Evolutionary conservation across 2,329 filamentous ascomycete genomes (phyloP), one percentile per base, ranked within the genome.

Genomic region (Clarireedia paspali): DNA sequence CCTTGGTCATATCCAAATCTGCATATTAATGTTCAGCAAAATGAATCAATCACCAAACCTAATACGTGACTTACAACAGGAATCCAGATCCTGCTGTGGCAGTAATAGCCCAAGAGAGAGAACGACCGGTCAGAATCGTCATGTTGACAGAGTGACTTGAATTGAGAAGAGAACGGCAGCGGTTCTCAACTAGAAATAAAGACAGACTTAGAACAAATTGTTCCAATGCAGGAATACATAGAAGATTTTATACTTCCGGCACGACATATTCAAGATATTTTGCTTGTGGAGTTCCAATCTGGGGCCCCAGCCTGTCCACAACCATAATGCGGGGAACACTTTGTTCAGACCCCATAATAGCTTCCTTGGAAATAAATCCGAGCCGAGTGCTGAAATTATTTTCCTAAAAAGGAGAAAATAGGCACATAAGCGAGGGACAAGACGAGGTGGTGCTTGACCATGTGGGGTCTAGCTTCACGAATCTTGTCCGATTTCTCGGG

Each of bases 1-100:
- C 74, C 75, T 49, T 74, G 75, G 57, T 78, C 75, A 65, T 77
- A 77, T 20, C 75, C 75, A 49, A 77, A 75, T 2, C 74, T 64
- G 30, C 30, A 9, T 12, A 34, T 34, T 34, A 12, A 34, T 34
- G 10, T 14, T 12, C 30, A 34, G 30, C 5, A 4, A 4, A 34
- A 12, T 9, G 30, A 12, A 12, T 14, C 1, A 12, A 34, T 12
- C 10, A 34, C 30, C 2, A 4, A 12, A 34, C 0, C 5, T 34
- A 10, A 9, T 14, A 1, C 2, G 12, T 12, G 30, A 24, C 61
- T 63, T 38, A 52, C 15, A 12, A 5, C 2, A 45, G 17, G 6
- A 45, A 45, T 6, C 59, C 42, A 15, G 17, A 23, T 45, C 42
- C 42, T 23, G 42, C 42, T 23, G 42, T 45, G 17, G 42, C 42